phyloP scores from a whole-genome alignment of 2,329 filamentous ascomycete genomes.

The Cladosporium cucumerinum region DNA sequence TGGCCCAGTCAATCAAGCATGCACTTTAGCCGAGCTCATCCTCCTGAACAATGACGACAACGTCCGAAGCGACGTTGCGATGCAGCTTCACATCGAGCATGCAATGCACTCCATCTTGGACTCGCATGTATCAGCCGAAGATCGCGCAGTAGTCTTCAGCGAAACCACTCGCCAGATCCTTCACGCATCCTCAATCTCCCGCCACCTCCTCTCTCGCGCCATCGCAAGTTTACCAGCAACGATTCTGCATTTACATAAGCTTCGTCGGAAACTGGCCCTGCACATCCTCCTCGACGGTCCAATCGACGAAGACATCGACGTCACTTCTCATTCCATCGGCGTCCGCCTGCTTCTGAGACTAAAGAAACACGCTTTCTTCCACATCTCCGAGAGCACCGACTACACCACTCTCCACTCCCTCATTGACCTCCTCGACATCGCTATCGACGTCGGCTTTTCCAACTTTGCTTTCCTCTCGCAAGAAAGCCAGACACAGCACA shows the following conservation, averaged over 20 bases:
- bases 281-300: slow-evolving; percentile 48
- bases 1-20: neutral
- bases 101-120: slow-evolving; percentile 24
- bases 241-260: slow-evolving; percentile 51
- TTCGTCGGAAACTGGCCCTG: slow-evolving; percentile 65
- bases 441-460: slow-evolving; percentile 62
- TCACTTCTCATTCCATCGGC: neutral
- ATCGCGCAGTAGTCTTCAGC: neutral
- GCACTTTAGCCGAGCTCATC: slow-evolving; percentile 26
- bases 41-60: slow-evolving; percentile 29
- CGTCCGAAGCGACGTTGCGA: slow-evolving; percentile 19
- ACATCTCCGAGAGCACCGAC: slow-evolving; percentile 56
- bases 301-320: neutral
- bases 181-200: slow-evolving; percentile 14
- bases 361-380: slow-evolving; percentile 45
- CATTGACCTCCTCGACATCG: slow-evolving; percentile 68
- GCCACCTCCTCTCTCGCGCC: slow-evolving; percentile 52
- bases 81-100: slow-evolving; percentile 24
- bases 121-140: neutral
- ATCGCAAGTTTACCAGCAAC: slow-evolving; percentile 58
- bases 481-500: neutral
- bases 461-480: slow-evolving; percentile 26
- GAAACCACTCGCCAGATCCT: slow-evolving; percentile 17
- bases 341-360: slow-evolving; percentile 29
- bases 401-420: slow-evolving; percentile 66